Percentiles rank a stretch among this genome's conserved stretches.
phyloP scores from a whole-genome alignment of 1,284 basidiomycete species.

The Waitea zeae region DNA sequence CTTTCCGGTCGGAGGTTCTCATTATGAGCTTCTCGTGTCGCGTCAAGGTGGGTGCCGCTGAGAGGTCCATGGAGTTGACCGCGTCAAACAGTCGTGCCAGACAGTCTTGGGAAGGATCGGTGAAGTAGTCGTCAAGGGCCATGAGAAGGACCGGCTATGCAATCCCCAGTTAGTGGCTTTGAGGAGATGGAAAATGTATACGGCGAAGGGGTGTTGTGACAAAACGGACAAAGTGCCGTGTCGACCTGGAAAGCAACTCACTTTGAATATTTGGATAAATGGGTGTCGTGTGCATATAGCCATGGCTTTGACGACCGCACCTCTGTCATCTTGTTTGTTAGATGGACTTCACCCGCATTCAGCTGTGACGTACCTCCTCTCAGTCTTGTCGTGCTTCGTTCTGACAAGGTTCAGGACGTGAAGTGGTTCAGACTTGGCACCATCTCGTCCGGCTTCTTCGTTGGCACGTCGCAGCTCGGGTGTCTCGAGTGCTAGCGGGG shows the following conservation, averaged over 20 bases:
- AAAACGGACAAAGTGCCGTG: not conserved
- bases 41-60: constrained; percentile 58
- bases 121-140: constrained; percentile 92
- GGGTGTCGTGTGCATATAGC: constrained; percentile 92
- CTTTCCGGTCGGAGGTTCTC: constrained; percentile 79
- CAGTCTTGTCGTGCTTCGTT: constrained; percentile 83
- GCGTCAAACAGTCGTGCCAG: constrained; percentile 82
- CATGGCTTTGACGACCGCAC: constrained; percentile 90
- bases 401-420: constrained; percentile 93
- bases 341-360: constrained; percentile 6
- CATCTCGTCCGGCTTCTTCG: constrained; percentile 14
- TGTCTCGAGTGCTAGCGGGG: constrained; percentile 59
- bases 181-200: not conserved
- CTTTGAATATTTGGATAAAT: constrained; percentile 97
- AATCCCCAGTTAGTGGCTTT: constrained; percentile 1
- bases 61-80: constrained; percentile 84
- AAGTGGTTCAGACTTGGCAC: constrained; percentile 28
- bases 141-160: constrained; percentile 77
- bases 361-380: constrained; percentile 54
- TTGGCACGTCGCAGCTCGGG: constrained; percentile 25
- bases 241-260: constrained; percentile 14
- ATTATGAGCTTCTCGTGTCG: constrained; percentile 80
- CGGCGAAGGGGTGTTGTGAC: not conserved
- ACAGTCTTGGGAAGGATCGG: constrained; percentile 74
- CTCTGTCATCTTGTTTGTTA: constrained; percentile 30